A percentile compares a stretch with the other conserved stretches of the same genome.
These are phyloP conservation scores for Ophiostoma sp. DNA, from an alignment of 2,329 filamentous ascomycete species.

Conservation along the genomic window DNA sequence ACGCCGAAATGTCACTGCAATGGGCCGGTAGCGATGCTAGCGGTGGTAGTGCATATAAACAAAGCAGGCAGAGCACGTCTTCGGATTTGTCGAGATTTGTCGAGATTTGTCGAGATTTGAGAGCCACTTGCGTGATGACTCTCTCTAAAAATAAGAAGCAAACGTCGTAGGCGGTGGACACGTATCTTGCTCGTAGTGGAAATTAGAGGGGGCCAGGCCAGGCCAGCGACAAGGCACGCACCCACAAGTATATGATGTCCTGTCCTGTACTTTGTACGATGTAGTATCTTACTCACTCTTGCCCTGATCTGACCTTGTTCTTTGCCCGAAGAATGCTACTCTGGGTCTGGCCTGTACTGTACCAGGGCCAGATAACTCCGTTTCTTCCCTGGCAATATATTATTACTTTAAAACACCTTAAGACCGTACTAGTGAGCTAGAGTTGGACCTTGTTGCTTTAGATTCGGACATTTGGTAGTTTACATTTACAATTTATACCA, in stretches of 20 bases:
- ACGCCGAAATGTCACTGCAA: constrained; percentile 9
- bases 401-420: not conserved
- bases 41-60: too few species aligned
- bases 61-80: not conserved
- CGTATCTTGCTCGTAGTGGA: constrained; percentile 17
- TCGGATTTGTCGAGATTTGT: too few species aligned
- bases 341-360: not conserved
- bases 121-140: constrained; percentile 7
- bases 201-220: constrained; percentile 24
- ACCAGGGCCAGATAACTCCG: not conserved
- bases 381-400: not conserved
- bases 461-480: not conserved
- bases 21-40: not conserved
- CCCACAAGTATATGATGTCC: too few species aligned
- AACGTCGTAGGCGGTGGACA: constrained; percentile 8
- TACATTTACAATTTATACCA: too few species aligned
- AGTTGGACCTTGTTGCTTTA: not conserved
- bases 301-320: not conserved
- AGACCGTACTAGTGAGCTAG: constrained; percentile 4
- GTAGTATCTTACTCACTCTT: not conserved
- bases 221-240: constrained; percentile 5
- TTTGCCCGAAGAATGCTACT: constrained; percentile 20
- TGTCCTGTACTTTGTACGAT: not conserved
- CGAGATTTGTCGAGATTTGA: not conserved
- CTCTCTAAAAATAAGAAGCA: not conserved